These are phyloP conservation scores for Dothideomycetes sp. DNA, from an alignment of 2,329 filamentous ascomycete genomes.

Conservation along the genomic window DNA sequence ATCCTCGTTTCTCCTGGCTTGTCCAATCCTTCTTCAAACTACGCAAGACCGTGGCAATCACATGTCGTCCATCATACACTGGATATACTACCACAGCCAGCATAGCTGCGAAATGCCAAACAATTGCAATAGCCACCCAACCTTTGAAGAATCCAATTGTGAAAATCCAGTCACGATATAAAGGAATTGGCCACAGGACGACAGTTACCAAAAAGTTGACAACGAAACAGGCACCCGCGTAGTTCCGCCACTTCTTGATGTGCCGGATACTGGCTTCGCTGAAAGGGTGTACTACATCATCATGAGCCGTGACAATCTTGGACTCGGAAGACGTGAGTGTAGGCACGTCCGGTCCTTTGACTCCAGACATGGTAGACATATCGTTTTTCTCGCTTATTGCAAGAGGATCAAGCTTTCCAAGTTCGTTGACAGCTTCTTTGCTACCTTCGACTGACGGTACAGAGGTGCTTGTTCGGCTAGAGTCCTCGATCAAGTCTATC, in stretches of 20 bases:
- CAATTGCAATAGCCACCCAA: constrained; percentile 37
- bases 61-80: constrained; percentile 38
- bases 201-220: constrained; percentile 39
- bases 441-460: constrained; percentile 9
- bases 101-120: constrained; percentile 42
- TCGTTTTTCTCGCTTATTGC: not conserved
- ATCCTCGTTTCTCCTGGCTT: not conserved
- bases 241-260: constrained; percentile 22
- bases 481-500: constrained; percentile 38
- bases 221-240: constrained; percentile 34
- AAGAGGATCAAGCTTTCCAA: too few relatives aligned
- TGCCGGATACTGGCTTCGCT: constrained; percentile 23
- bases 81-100: constrained; percentile 39
- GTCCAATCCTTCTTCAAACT: constrained; percentile 18
- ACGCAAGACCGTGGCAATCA: constrained; percentile 27
- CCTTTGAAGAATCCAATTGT: constrained; percentile 38
- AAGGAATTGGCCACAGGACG: constrained; percentile 41
- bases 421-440: constrained; percentile 6
- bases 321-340: not conserved
- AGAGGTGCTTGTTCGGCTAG: constrained; percentile 17
- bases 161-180: constrained; percentile 43
- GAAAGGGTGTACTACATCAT: constrained; percentile 39
- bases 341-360: not conserved
- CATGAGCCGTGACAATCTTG: constrained; percentile 21
- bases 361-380: not conserved